Evolutionary conservation across 192 early-diverging fungal species (phyloP), one percentile per base, ranked within the genome.

Genomic region (Linnemannia elongata): DNA sequence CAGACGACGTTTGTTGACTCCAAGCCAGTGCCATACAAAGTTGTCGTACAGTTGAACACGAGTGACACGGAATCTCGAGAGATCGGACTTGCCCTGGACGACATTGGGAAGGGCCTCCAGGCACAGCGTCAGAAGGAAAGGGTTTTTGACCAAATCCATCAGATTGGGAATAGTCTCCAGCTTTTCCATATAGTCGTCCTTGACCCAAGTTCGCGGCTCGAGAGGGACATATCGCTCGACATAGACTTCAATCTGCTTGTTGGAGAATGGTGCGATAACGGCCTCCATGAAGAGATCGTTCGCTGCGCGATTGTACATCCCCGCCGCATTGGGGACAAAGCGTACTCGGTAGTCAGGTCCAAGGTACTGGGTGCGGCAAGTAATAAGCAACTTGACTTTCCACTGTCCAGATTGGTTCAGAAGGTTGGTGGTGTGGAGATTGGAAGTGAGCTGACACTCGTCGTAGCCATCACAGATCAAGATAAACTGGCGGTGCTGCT

Each of bases 341-440:
- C 39, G 22, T 9, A 8, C 27, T 22, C 39, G 70, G 8, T 42
- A 72, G 22, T 24, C 36, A 20, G 70, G 70, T 24, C 35, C 22
- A 22, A 72, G 70, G 7, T 72, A 72, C 15, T 72, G 70, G 13
- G 70, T 42, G 12, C 70, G 27, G 20, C 70, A 72, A 22, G 70
- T 72, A 38, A 72, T 39, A 13, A 72, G 17, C 22, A 72, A 10
- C 39, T 72, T 30, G 36, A 22, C 8, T 6, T 33, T 4, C 17
- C 39, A 10, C 39, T 39, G 39, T 24, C 70, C 36, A 15, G 33
- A 15, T 9, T 4, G 38, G 38, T 38, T 4, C 2, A 38, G 38
- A 4, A 38, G 1, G 38, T 38, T 38, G 38, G 38, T 38, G 38
- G 38, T 38, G 38, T 38, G 4, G 38, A 38, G 38, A 4, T 38